A percentile compares a stretch with the other conserved stretches of the same genome.
These are phyloP conservation scores for Zygoascus biomembranicola DNA, from an alignment of 805 yeast genomes.

Conservation along the genomic window DNA sequence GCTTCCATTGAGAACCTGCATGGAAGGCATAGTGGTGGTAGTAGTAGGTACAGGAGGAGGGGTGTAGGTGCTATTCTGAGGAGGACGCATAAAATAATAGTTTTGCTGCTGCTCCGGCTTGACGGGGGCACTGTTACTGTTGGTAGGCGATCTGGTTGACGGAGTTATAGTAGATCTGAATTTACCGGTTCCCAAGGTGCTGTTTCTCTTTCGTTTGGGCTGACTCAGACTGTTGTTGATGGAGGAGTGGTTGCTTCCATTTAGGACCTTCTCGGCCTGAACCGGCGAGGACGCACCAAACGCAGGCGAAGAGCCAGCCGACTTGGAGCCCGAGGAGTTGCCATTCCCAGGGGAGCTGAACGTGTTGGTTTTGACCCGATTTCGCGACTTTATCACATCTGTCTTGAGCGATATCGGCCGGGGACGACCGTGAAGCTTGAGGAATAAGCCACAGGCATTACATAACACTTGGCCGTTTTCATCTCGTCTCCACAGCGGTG, in stretches of 20 bases:
- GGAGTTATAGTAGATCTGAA: background rate
- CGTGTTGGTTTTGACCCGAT: constrained; percentile 49
- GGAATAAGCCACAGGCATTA: constrained; percentile 87
- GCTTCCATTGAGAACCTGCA: background rate
- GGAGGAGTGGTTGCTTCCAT: background rate
- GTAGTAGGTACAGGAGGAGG: background rate
- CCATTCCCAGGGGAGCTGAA: constrained; percentile 1
- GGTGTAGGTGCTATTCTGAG: background rate
- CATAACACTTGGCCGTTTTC: constrained; percentile 86
- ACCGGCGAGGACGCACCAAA: background rate
- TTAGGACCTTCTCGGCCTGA: background rate
- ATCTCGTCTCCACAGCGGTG: constrained; percentile 94
- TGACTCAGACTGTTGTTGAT: background rate
- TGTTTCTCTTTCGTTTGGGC: background rate
- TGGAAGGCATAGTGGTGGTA: background rate
- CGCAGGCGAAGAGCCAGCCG: background rate
- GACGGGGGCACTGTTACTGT: background rate
- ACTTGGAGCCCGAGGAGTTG: background rate
- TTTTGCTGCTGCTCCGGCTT: background rate
- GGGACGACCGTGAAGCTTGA: constrained; percentile 86
- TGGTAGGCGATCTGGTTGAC: background rate
- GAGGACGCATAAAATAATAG: background rate
- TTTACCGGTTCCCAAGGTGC: background rate
- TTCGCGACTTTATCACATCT: constrained; percentile 85
- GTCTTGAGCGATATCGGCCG: constrained; percentile 88